Evolutionary conservation across 305 asterid species (phyloP).

Genomic region (Plantago lanceolata): DNA sequence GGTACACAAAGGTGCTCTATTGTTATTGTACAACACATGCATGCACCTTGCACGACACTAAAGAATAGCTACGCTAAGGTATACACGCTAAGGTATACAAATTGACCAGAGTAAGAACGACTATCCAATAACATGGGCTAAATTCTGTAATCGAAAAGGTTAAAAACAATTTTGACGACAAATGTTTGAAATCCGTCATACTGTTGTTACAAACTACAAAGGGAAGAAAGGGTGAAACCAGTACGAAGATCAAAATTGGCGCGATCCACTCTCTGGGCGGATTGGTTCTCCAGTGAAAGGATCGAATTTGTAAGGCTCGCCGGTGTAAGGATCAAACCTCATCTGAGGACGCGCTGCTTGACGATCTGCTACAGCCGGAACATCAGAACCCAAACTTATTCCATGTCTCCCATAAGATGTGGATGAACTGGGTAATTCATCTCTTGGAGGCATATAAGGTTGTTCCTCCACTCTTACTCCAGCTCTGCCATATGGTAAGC

Average conservation of each 20-base stretch:
- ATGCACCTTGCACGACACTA: too few relatives aligned
- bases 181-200: neutral
- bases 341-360: constrained; percentile 52
- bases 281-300: constrained; percentile 92
- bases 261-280: constrained; percentile 35
- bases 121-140: neutral
- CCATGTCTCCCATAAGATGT: constrained; percentile 38
- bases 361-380: constrained; percentile 23
- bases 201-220: neutral
- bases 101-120: too few relatives aligned
- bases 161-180: neutral
- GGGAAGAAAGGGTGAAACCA: neutral
- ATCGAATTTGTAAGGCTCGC: constrained; percentile 85
- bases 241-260: constrained; percentile 25
- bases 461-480: constrained; percentile 30
- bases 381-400: constrained; percentile 20
- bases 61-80: too few relatives aligned
- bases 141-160: neutral
- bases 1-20: too few relatives aligned
- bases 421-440: constrained; percentile 31
- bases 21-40: too few relatives aligned
- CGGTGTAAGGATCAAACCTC: constrained; percentile 86
- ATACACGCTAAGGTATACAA: too few relatives aligned
- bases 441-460: constrained; percentile 30
- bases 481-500: constrained; percentile 33